Base-by-base conservation (phyloP, 306 rosid species). In the Rosa chinensis region DNA sequence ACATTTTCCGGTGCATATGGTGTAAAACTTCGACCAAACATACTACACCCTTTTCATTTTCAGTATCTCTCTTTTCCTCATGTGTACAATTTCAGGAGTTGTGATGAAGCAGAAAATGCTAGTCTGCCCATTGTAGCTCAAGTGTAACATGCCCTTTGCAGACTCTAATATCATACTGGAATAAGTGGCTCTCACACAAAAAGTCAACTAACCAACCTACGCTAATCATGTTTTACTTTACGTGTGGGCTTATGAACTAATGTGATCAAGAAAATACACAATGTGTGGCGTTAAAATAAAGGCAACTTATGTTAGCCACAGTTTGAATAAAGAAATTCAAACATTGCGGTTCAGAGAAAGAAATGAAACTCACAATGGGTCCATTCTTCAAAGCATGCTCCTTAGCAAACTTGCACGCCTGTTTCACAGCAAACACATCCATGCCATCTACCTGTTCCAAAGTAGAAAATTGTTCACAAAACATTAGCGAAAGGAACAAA, bases 351-450 rank as follows among this genome's bases (percentile, higher is more conserved):
- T 10, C 43, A 69, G 18, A 10, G 50, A 32, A 68, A 78, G 2
- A 39, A 50, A 44, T 8, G 77, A 73, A 80, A 92, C 99, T 96
- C 86, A 96, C 99, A 86, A 96, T 80, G 37, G 98, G 99, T 39
- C 99, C 98, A 73, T 93, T 96, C 87, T 93, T 88, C 90, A 96
- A 87, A 80, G 91, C 98, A 86, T 96, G 89, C 77, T 93, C 99
- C 88, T 96, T 96, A 12, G 94, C 98, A 68, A 91, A 96, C 76
- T 81, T 91, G 93, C 97, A 93, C 75, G 96, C 97, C 79, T 93
- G 98, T 81, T 96, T 96, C 74, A 96, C 98, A 40, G 98, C 99
- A 80, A 96, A 86, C 76, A 86, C 98, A 82, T 96, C 99, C 99
- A 96, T 96, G 66, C 99, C 99, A 81, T 96, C 98, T 40, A 96